Percentiles rank a stretch among this genome's conserved stretches.
phyloP scores from a whole-genome alignment of 805 yeast genomes.

The Starmerella bacillaris region DNA sequence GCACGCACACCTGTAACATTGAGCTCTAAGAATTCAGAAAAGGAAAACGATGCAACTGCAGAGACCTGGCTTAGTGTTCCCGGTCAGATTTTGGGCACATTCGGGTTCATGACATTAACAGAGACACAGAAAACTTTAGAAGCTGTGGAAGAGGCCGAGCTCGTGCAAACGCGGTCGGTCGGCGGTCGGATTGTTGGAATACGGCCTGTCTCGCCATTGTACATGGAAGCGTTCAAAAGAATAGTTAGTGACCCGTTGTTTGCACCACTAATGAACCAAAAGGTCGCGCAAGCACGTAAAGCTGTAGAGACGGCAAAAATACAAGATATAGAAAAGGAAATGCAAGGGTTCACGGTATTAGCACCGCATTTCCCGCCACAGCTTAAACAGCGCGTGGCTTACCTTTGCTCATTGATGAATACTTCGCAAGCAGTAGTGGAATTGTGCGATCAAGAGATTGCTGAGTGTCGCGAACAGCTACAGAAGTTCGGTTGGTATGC shows the following conservation, averaged over 20 bases:
- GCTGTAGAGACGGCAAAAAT: constrained; percentile 46
- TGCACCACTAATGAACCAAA: constrained; percentile 44
- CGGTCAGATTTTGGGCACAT: constrained; percentile 19
- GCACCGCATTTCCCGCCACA: constrained; percentile 38
- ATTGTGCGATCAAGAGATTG: not conserved
- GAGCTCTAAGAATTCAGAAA: not conserved
- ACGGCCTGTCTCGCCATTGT: constrained; percentile 70
- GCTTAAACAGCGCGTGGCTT: constrained; percentile 44
- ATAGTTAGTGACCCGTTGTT: constrained; percentile 41
- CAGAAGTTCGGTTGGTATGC: not conserved
- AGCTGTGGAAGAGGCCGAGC: constrained; percentile 61
- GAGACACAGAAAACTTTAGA: constrained; percentile 31
- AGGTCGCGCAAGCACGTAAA: constrained; percentile 38
- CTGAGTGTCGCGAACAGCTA: not conserved
- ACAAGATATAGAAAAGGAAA: constrained; percentile 48
- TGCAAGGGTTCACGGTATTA: constrained; percentile 22
- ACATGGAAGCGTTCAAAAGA: constrained; percentile 55
- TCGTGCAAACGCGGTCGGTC: constrained; percentile 52
- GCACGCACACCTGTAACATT: constrained; percentile 21
- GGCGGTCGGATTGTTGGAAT: constrained; percentile 56
- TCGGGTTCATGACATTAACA: constrained; percentile 25
- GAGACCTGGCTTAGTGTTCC: constrained; percentile 13
- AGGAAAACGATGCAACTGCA: not conserved
- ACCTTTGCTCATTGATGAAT: constrained; percentile 49
- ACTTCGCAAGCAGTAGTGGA: constrained; percentile 25